Base-by-base conservation (phyloP, 371 early-diverging fungal species). In the Mortierella sp. region DNA sequence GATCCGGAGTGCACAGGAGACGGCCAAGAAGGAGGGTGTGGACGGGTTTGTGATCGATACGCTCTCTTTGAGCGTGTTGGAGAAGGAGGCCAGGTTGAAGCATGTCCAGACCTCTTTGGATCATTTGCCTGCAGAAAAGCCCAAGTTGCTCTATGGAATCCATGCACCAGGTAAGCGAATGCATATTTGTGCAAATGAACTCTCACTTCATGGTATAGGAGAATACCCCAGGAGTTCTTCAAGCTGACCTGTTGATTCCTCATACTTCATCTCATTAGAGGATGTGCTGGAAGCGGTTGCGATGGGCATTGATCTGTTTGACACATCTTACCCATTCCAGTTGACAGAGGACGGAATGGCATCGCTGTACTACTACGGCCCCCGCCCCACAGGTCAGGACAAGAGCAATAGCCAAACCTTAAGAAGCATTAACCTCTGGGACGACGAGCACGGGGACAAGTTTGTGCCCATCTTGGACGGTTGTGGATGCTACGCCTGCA, bases 271-370 rank as follows among this genome's bases (percentile, higher is more conserved):
- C 6, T 51, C 46, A 70, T 82, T 82, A 89, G 95, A 95, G 79
- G 89, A 90, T n/a, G 91, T 94, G 24, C 82, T 96, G 57, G 87
- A 88, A 43, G 94, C 91, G 11, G 88, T 96, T 46, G 74, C 88
- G 0, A 76, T 89, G 10, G 96, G 96, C 0, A 89, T 94, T 57
- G 96, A 96, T 82, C 78, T 96, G 59, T 95, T 95, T 85, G 95
- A 95, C 81, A 91, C 92, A 24, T 91, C 89, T 72, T 94, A 92
- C 79, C 88, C 92, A 8, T 89, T 79, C 31, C 70, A 80, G 19
- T 48, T 82, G 79, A 90, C 93, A 2, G 91, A 91, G 64, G 90
- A 90, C 31, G 93, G 92, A 81, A 92, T 90, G 72, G 93, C 91
- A 10, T 88, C 91, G 26, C 82, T 89, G 11, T 92, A 90, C 40